Evolutionary conservation across 2,329 filamentous ascomycete genomes (phyloP).

Genomic region (Sporothrix euskadiensis): DNA sequence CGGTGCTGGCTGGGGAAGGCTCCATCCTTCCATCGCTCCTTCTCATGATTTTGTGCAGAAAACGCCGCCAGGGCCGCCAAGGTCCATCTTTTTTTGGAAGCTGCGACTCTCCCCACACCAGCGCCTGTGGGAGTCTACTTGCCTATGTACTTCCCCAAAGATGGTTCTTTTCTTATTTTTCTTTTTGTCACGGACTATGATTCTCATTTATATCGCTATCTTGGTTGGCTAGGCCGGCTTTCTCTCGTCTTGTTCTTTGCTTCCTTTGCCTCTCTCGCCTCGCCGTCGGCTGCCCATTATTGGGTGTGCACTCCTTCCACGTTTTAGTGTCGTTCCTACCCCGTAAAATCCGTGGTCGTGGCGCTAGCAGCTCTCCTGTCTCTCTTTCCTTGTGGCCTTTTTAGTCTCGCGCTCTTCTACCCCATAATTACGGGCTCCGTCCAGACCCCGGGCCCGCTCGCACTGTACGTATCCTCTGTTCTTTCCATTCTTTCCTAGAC

Average conservation of each 20-base stretch:
- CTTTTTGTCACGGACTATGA: background rate
- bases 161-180: background rate
- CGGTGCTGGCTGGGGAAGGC: constrained; percentile 1
- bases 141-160: constrained; percentile 4
- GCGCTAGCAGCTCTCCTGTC: constrained; percentile 19
- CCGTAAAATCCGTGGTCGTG: constrained; percentile 22
- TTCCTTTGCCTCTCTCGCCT: background rate
- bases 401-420: constrained; percentile 15
- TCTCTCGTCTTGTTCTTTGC: background rate
- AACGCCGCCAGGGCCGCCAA: constrained; percentile 6
- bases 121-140: constrained; percentile 5
- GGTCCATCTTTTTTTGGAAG: background rate
- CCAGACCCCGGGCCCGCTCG: background rate
- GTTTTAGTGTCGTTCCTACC: constrained; percentile 19
- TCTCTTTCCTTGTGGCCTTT: background rate
- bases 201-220: background rate
- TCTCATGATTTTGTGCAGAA: constrained; percentile 1
- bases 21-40: background rate
- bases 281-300: background rate
- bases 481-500: background rate
- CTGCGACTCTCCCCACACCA: background rate
- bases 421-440: constrained; percentile 23
- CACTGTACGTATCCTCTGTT: constrained; percentile 11
- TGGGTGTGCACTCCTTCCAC: constrained; percentile 23
- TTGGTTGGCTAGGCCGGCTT: too few relatives aligned